Percentiles rank a stretch among this genome's conserved stretches.
phyloP scores from a whole-genome alignment of 1,284 basidiomycete genomes.

The Cutaneotrichosporon sp. region DNA sequence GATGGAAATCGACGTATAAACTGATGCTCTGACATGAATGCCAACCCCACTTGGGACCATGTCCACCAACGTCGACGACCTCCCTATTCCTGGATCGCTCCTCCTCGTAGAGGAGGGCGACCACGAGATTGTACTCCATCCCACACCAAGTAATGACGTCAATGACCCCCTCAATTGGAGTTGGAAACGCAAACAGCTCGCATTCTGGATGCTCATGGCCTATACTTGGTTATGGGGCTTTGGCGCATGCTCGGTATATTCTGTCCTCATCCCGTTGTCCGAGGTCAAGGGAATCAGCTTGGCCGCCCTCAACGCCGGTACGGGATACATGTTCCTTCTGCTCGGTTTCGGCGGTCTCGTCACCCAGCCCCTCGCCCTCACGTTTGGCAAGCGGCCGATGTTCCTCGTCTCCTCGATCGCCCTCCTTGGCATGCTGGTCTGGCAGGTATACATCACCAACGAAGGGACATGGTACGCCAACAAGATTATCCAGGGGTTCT shows the following conservation, averaged over 20 bases:
- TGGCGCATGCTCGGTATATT: slow-evolving; percentile 24
- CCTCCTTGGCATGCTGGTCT: slow-evolving; percentile 20
- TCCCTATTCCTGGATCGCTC: slow-evolving; percentile 27
- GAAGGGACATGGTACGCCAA: slow-evolving; percentile 26
- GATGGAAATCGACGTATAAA: too few species aligned
- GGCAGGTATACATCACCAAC: slow-evolving; percentile 24
- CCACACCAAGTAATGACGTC: slow-evolving; percentile 26
- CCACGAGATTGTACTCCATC: slow-evolving; percentile 23
- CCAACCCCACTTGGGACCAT: background rate
- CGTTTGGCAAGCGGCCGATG: slow-evolving; percentile 30
- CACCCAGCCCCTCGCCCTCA: slow-evolving; percentile 28
- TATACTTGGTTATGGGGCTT: slow-evolving; percentile 18
- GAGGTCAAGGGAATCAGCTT: slow-evolving; percentile 27
- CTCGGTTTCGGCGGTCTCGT: slow-evolving; percentile 33
- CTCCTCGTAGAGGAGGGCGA: slow-evolving; percentile 21
- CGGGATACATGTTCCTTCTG: slow-evolving; percentile 22
- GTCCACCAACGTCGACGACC: background rate
- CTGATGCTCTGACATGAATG: too few species aligned
- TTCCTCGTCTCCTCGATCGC: slow-evolving; percentile 21
- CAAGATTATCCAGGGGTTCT: slow-evolving; percentile 27
- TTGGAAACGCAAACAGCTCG: slow-evolving; percentile 25
- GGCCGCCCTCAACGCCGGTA: slow-evolving; percentile 23
- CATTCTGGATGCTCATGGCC: slow-evolving; percentile 22
- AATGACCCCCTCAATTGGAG: slow-evolving; percentile 32
- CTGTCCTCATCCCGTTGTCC: slow-evolving; percentile 29